Conservation (phyloP, 768 basidiomycete genomes). For the Calvatia gigantea region DNA sequence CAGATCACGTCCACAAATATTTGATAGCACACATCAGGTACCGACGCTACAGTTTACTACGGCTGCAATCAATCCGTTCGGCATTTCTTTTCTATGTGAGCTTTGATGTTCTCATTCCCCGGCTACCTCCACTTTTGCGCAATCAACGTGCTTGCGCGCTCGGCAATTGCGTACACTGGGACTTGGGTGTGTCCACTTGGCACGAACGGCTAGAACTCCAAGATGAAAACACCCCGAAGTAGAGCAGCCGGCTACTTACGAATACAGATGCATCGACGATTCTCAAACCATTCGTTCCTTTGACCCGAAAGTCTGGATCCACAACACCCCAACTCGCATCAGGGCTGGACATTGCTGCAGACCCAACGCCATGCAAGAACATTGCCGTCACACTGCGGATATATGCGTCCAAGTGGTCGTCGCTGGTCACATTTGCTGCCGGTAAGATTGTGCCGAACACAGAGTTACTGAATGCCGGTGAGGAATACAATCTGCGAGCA, state of each 20-base stretch:
- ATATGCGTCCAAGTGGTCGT: neutral
- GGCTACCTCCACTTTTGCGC: neutral
- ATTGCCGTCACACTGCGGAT: neutral
- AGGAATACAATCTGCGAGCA: constrained; percentile 17
- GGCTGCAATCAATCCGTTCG: too few species aligned
- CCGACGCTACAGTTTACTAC: too few species aligned
- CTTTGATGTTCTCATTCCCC: too few species aligned
- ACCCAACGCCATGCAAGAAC: neutral
- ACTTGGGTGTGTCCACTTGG: constrained; percentile 8
- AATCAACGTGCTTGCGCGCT: constrained; percentile 7
- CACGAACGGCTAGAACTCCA: neutral
- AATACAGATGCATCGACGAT: constrained; percentile 8
- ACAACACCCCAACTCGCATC: constrained; percentile 7
- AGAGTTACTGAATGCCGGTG: constrained; percentile 14
- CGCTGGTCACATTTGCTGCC: constrained; percentile 5
- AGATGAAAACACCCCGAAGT: neutral
- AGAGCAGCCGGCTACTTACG: neutral
- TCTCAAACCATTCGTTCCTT: neutral
- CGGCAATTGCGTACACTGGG: constrained; percentile 6
- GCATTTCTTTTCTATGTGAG: too few species aligned
- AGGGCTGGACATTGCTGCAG: neutral
- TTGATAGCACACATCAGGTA: too few species aligned
- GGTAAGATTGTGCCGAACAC: constrained; percentile 8
- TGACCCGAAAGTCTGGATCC: constrained; percentile 1
- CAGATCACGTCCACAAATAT: too few species aligned